Base-by-base conservation (phyloP, 805 yeast genomes). In the Saccharomycopsis capsularis region DNA sequence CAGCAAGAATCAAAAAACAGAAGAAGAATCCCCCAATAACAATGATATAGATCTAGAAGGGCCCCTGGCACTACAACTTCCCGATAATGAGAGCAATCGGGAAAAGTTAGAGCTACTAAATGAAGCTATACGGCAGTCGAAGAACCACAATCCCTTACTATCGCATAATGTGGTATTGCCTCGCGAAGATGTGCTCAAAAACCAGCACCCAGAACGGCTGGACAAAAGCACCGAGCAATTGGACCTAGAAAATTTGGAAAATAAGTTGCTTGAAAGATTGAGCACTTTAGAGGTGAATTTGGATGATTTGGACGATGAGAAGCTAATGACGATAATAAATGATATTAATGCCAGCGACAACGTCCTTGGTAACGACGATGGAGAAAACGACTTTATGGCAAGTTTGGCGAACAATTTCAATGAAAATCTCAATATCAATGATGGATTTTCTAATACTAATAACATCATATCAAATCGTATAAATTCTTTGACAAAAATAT, bases 401-500 rank as follows among this genome's bases (percentile, higher is more conserved):
- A 38, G 15, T 13, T 15, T 22, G 4, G 30, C 32, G n/a, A 35
- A 44, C n/a, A 40, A 40, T 13, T 25, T 38, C 18, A 24, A 19
- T 16, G 32, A 23, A 23, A 36, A 19, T 6, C 18, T 32, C 18
- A 38, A 24, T 38, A n/a, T 11, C 24, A 15, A 25, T 3, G 27
- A 30, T 18, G 23, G 51, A 63, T 63, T 52, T 66, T 29, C 58
- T 9, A 57, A 60, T 30, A 48, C 63, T 4, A 51, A 58, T 40
- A 60, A 57, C 46, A 66, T 73, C 0, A 66, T 79, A 2, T 75
- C 84, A 0, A 65, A 68, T 3, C 65, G 80, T 40, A 63, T 79
- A 21, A 72, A 73, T 41, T 71, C 79, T 0, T 62, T 88, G 30
- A 78, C 78, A 2, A 77, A 76, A 35, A 74, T 91, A 1, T 89